A percentile compares a stretch with the other conserved stretches of the same genome.
phyloP scores from a whole-genome alignment of 768 basidiomycete species.

The Hericium alpestre region DNA sequence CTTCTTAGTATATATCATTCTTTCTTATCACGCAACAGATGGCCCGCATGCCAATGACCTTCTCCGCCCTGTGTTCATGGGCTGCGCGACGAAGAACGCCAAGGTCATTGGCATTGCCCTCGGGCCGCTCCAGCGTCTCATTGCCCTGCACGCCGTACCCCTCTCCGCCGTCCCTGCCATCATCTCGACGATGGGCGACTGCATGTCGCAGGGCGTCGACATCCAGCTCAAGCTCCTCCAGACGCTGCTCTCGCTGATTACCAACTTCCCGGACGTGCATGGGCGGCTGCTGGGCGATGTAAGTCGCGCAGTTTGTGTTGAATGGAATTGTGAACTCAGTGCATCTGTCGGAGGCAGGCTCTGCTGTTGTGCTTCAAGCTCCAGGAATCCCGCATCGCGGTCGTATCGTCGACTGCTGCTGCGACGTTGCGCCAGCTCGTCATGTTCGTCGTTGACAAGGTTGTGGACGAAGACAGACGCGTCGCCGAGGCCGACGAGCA shows the following conservation, averaged over 20 bases:
- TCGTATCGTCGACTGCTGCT: constrained; percentile 94
- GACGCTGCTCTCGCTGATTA: constrained; percentile 83
- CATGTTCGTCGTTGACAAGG: constrained; percentile 96
- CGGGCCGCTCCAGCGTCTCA: constrained; percentile 83
- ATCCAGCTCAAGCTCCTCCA: constrained; percentile 92
- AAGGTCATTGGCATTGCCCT: constrained; percentile 92
- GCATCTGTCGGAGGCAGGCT: constrained; percentile 38
- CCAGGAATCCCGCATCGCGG: constrained; percentile 90
- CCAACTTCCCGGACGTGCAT: constrained; percentile 76
- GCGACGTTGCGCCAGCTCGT: constrained; percentile 92
- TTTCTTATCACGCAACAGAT: constrained; percentile 30
- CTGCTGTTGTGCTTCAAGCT: constrained; percentile 90
- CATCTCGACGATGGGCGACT: constrained; percentile 75
- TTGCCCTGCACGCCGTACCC: constrained; percentile 76
- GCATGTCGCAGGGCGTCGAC: constrained; percentile 90
- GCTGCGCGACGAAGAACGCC: constrained; percentile 83
- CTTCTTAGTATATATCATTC: neutral
- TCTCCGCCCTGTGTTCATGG: constrained; percentile 84
- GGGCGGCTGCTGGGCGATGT: constrained; percentile 76
- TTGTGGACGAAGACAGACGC: constrained; percentile 62
- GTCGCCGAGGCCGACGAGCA: constrained; percentile 23
- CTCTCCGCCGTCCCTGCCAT: constrained; percentile 70
- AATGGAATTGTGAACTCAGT: neutral
- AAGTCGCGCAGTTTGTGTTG: constrained; percentile 18
- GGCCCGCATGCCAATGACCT: constrained; percentile 73